phyloP scores from a whole-genome alignment of 108 stramenopile species.

The Stephanodiscus minutulus region DNA sequence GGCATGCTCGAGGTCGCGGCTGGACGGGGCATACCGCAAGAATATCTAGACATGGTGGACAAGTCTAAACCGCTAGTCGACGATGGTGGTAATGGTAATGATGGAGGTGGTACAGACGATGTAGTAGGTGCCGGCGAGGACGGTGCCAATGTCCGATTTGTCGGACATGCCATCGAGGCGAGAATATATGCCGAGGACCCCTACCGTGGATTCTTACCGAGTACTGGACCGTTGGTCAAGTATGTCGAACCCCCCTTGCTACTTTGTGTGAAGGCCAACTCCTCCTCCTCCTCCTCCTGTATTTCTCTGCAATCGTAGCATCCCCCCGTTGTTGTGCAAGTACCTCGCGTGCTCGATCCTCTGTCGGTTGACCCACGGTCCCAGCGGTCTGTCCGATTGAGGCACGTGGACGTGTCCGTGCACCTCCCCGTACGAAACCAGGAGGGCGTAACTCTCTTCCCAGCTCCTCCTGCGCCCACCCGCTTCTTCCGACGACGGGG shows the following conservation, averaged over 20 bases:
- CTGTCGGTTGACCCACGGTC: no score
- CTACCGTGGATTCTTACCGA: constrained; percentile 90
- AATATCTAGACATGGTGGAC: constrained; percentile 61
- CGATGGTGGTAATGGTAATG: constrained; percentile 23
- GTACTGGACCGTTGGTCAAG: constrained; percentile 75
- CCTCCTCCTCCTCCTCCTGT: constrained; percentile 15
- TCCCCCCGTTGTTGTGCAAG: no score
- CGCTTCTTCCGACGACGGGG: no score
- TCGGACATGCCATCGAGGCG: constrained; percentile 84
- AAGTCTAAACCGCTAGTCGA: constrained; percentile 23
- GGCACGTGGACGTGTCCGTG: no score
- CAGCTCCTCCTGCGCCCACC: no score
- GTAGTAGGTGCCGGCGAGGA: constrained; percentile 9
- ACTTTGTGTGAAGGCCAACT: constrained; percentile 17
- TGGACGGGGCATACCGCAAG: constrained; percentile 59
- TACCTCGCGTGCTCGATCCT: no score
- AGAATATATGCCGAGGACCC: constrained; percentile 99
- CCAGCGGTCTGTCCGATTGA: no score
- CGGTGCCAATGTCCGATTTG: constrained; percentile 57
- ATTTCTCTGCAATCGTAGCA: no score
- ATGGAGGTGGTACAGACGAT: no score
- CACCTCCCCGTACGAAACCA: no score
- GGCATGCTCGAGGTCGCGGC: constrained; percentile 91
- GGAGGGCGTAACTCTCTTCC: no score
- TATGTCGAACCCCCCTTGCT: constrained; percentile 65